Percentiles rank a stretch among this genome's conserved stretches.
phyloP scores from a whole-genome alignment of 75 land plant species.

The Pseudotsuga menziesii region DNA sequence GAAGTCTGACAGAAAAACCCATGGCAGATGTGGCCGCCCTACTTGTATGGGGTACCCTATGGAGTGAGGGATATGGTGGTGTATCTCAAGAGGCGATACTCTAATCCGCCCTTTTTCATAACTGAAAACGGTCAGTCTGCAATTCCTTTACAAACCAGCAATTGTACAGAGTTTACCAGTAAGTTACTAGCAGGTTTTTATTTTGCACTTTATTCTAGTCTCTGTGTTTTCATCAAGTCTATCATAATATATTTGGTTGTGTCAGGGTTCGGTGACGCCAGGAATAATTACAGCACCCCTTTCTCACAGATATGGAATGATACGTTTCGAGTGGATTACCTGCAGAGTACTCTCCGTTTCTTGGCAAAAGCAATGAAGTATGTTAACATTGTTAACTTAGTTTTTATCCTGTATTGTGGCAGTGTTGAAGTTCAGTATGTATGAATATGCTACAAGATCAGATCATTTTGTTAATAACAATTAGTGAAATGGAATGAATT shows the following conservation, averaged over 20 bases:
- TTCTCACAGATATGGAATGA: slow-evolving; percentile 16
- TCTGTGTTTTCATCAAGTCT: background rate
- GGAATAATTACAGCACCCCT: slow-evolving; percentile 1
- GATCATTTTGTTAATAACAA: too few species aligned
- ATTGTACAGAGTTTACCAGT: background rate
- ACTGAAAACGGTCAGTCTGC: slow-evolving; percentile 58
- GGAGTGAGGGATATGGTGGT: slow-evolving; percentile 43
- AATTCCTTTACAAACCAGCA: background rate
- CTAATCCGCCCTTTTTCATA: slow-evolving; percentile 51
- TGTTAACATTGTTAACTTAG: background rate
- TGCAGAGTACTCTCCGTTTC: slow-evolving; percentile 8
- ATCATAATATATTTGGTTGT: background rate
- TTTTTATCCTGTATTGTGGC: background rate
- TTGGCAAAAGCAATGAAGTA: slow-evolving; percentile 22
- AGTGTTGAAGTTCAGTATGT: background rate
- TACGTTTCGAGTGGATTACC: slow-evolving; percentile 14
- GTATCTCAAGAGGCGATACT: slow-evolving; percentile 52
- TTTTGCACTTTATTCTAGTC: too few species aligned
- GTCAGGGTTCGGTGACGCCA: slow-evolving; percentile 25
- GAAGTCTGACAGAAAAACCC: background rate
- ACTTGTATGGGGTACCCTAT: slow-evolving; percentile 37
- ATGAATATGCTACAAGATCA: background rate
- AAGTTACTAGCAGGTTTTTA: too few species aligned
- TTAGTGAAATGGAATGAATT: background rate
- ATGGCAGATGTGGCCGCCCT: slow-evolving; percentile 30